Evolutionary conservation across 1,139 yeast genomes (phyloP).

Genomic region (Meyerozyma sp.): DNA sequence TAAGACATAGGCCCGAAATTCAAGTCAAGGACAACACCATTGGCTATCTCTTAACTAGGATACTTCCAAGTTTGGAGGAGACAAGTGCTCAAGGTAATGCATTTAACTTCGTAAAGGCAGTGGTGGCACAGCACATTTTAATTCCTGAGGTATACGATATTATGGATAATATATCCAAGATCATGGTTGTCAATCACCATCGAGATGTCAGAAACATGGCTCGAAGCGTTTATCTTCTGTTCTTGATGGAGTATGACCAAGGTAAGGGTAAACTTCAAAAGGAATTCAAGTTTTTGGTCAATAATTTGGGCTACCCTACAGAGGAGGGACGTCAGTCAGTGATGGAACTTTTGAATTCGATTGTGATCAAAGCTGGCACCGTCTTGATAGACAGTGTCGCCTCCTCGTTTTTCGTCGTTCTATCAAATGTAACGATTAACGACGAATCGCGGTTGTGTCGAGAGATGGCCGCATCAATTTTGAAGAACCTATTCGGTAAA

Average conservation of each 20-base stretch:
- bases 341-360: slow-evolving; percentile 74
- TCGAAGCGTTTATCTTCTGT: slow-evolving; percentile 77
- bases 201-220: slow-evolving; percentile 82
- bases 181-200: slow-evolving; percentile 88
- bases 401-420: slow-evolving; percentile 74
- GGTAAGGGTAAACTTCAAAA: slow-evolving; percentile 81
- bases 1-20: slow-evolving; percentile 65
- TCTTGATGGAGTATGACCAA: slow-evolving; percentile 92
- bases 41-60: slow-evolving; percentile 67
- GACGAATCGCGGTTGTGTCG: slow-evolving; percentile 82
- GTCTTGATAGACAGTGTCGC: slow-evolving; percentile 60
- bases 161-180: slow-evolving; percentile 74
- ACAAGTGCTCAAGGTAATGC: slow-evolving; percentile 88
- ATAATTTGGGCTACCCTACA: slow-evolving; percentile 79
- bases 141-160: slow-evolving; percentile 88
- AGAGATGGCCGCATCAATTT: slow-evolving; percentile 71
- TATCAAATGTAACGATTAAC: slow-evolving; percentile 70
- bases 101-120: slow-evolving; percentile 73
- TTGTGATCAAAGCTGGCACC: slow-evolving; percentile 61
- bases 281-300: slow-evolving; percentile 78
- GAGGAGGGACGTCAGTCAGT: slow-evolving; percentile 86
- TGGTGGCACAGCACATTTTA: slow-evolving; percentile 66
- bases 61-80: slow-evolving; percentile 87
- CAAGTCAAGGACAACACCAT: slow-evolving; percentile 67
- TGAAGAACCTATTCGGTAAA: slow-evolving; percentile 51